phyloP scores from a whole-genome alignment of 1,284 basidiomycete genomes.

The Microstroma glucosiphilum region DNA sequence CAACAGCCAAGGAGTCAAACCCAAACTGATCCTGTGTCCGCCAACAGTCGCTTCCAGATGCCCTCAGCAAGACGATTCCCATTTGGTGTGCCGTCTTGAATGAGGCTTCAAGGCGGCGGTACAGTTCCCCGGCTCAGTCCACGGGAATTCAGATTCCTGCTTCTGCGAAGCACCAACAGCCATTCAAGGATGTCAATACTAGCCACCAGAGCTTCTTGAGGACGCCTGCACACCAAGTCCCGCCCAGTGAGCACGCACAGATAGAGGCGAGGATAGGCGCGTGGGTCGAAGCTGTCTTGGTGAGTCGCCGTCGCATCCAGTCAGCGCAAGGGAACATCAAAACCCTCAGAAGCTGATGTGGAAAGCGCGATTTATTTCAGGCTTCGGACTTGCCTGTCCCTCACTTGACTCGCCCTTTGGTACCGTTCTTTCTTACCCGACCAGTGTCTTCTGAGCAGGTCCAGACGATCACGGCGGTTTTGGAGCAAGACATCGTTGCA shows the following conservation, averaged over 20 bases:
- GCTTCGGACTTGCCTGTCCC: constrained; percentile 51
- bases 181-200: too few relatives aligned
- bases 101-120: constrained; percentile 54
- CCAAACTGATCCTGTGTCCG: too few relatives aligned
- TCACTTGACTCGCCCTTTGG: constrained; percentile 57
- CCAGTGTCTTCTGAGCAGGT: neutral
- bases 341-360: neutral
- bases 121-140: constrained; percentile 16
- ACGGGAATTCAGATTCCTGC: constrained; percentile 30
- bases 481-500: neutral
- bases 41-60: constrained; percentile 79
- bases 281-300: constrained; percentile 62
- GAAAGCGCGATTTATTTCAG: neutral
- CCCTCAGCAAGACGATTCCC: constrained; percentile 86
- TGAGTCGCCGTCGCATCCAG: too few relatives aligned
- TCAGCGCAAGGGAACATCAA: neutral
- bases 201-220: neutral
- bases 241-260: constrained; percentile 62
- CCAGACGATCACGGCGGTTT: neutral
- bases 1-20: too few relatives aligned
- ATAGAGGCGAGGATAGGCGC: constrained; percentile 62
- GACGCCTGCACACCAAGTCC: constrained; percentile 31
- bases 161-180: too few relatives aligned
- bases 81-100: constrained; percentile 95
- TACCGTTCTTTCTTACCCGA: constrained; percentile 61